Base-by-base conservation (phyloP, 2,329 filamentous ascomycete species). In the Volutella citrinella region DNA sequence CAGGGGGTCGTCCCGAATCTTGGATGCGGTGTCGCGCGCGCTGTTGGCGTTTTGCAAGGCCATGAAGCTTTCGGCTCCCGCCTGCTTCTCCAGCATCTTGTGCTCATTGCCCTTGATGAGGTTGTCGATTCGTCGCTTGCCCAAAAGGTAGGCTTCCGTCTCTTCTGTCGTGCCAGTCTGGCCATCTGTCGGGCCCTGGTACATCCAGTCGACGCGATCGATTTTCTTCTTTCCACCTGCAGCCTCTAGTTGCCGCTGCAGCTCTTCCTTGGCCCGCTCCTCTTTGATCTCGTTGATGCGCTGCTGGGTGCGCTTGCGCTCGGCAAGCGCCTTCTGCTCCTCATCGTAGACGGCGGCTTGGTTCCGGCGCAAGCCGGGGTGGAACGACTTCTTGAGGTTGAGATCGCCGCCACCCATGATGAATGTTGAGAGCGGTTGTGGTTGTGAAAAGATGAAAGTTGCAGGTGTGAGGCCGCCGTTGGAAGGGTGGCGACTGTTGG, bases 181-280 rank as follows among this genome's bases (percentile, higher is more conserved):
- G 21, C 87, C 87, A 53, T 78, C 72, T 30, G 83, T 84, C 7
- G 93, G 89, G 2, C 91, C 91, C 51, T 84, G 80, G 64, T 98
- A 98, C 88, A 98, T 96, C 87, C 93, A 98, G 54, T 97, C 93
- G 17, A 98, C 91, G 21, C 89, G 81, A 51, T 91, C 83, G 19
- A 84, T 68, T 33, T 84, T 76, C 56, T 88, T 90, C 52, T 77
- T 80, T 36, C 90, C 89, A 22, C 93, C 93, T 1, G 89, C 84
- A 4, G 84, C 82, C 64, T 96, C 93, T 36, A 96, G 87, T 48
- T 97, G 76, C 32, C 82, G 79, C 61, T 96, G 87, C 2, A 97
- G 78, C 60, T 97, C 90, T 61, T 96, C 88, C 48, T 95, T 86
- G 29, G 86, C 82, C 28, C 90, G 82, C 67, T 98, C 94, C 60